Evolutionary conservation across 1,284 basidiomycete species (phyloP).

Genomic region (Irpex sp.): DNA sequence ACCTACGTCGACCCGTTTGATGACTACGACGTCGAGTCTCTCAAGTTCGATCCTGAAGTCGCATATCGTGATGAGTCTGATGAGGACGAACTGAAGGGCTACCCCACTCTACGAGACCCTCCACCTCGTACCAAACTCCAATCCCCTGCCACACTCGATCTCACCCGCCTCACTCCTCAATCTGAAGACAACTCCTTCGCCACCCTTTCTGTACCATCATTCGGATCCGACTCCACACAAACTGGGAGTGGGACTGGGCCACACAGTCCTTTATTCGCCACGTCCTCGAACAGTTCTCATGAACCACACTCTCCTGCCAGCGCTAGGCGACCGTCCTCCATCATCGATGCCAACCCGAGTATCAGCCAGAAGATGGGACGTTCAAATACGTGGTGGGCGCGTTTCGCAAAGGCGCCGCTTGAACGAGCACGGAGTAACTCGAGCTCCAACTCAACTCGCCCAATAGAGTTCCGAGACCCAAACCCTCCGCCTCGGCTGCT

Average conservation of each 20-base stretch:
- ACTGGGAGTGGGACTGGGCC: conserved; percentile 2
- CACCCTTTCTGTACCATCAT: conserved; percentile 19
- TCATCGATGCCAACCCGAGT: conserved; percentile 34
- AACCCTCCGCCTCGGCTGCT: conserved; percentile 61
- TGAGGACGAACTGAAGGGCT: conserved; percentile 17
- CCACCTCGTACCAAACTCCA: conserved; percentile 26
- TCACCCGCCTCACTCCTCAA: conserved; percentile 27
- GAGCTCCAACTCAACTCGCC: conserved; percentile 15
- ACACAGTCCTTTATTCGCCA: conserved; percentile 2
- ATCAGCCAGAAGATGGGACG: conserved; percentile 29
- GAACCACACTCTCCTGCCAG: conserved; percentile 20
- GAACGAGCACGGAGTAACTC: conserved; percentile 32
- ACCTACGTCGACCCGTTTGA: conserved; percentile 53
- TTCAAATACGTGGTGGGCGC: conserved; percentile 45
- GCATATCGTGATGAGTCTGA: conserved; percentile 14
- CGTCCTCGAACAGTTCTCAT: conserved; percentile 24
- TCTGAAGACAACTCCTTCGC: conserved; percentile 25
- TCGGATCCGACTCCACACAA: conserved; percentile 20
- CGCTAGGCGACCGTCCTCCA: conserved; percentile 33
- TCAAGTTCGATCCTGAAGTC: conserved; percentile 16
- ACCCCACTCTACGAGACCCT: conserved; percentile 23
- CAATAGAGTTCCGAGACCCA: conserved; percentile 65
- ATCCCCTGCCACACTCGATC: conserved; percentile 23
- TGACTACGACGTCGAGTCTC: conserved; percentile 40
- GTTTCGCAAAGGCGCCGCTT: conserved; percentile 39